These are phyloP conservation scores for Boletus rubescentipes DNA, from an alignment of 768 basidiomycete genomes.

Conservation along the genomic window DNA sequence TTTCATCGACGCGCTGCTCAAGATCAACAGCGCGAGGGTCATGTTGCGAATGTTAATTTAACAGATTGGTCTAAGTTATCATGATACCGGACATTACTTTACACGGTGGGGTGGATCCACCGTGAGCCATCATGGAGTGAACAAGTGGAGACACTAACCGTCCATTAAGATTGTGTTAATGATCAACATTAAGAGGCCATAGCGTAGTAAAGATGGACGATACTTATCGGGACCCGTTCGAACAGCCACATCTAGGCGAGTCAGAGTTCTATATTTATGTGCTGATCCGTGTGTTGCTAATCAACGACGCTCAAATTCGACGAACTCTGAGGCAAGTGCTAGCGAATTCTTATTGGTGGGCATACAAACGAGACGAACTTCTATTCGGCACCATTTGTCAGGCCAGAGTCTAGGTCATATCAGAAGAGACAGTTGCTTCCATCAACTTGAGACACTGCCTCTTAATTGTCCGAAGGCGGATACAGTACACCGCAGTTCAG, in stretches of 20 bases:
- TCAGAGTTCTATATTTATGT: neutral
- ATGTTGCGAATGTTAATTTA: no score
- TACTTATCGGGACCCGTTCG: neutral
- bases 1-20: no score
- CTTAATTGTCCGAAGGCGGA: constrained; percentile 1
- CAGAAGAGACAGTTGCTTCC: constrained; percentile 2
- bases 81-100: no score
- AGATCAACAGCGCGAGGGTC: no score
- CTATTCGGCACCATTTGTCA: neutral
- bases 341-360: neutral
- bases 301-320: neutral
- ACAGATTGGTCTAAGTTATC: no score
- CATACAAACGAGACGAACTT: no score
- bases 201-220: no score
- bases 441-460: constrained; percentile 14
- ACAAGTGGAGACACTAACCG: no score
- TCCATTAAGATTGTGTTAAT: neutral
- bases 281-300: constrained; percentile 2
- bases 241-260: neutral
- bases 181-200: constrained; percentile 1
- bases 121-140: no score
- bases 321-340: no score
- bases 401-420: constrained; percentile 1
- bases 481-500: neutral
- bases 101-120: no score